Conservation (phyloP, 108 stramenopile species). For the Discostella stelligeroides region DNA sequence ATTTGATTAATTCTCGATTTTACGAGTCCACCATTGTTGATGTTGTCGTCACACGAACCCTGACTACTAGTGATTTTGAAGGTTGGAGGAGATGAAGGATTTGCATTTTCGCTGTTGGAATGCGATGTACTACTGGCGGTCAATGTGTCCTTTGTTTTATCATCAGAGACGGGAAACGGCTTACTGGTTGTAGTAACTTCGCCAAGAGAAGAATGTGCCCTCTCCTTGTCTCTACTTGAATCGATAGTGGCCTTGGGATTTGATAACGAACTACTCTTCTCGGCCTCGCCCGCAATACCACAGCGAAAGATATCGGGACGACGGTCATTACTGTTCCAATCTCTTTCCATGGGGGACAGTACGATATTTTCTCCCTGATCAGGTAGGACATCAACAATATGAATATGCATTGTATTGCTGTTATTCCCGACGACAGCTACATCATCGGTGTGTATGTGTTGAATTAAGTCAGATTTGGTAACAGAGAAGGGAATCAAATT, state of each 20-base stretch:
- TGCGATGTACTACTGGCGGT: background rate
- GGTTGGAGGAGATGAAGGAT: background rate
- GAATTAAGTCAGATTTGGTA: no score
- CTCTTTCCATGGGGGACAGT: background rate
- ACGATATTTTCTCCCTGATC: background rate
- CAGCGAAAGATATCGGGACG: background rate
- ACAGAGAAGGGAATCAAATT: no score
- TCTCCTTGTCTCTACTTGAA: background rate
- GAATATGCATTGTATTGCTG: background rate
- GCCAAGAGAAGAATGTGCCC: background rate
- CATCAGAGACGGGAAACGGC: background rate
- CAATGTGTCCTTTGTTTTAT: background rate
- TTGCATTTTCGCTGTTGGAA: background rate
- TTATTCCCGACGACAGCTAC: no score
- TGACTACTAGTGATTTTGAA: no score
- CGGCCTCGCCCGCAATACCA: background rate
- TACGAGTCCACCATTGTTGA: background rate
- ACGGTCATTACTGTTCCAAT: background rate
- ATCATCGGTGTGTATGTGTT: background rate
- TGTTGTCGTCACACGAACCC: no score
- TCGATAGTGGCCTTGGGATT: no score
- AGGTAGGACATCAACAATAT: background rate
- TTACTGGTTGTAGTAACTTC: background rate
- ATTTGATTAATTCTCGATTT: constrained; percentile 3
- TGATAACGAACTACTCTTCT: no score